Evolutionary conservation across 2,329 filamentous ascomycete species (phyloP).

Genomic region (Colletotrichum orbiculare): DNA sequence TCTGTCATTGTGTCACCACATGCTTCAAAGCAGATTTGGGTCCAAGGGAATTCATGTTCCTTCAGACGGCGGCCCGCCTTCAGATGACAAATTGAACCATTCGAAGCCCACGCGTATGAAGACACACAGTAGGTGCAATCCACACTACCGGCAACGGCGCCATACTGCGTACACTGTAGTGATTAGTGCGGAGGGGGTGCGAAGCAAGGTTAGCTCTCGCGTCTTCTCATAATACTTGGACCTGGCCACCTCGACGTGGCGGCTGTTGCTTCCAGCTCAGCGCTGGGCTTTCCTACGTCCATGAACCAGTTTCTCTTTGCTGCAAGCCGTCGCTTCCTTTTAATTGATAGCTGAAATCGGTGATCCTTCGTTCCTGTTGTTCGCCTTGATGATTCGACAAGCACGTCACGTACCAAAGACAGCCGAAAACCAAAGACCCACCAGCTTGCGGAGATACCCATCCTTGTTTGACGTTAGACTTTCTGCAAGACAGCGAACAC

Average conservation of each 20-base stretch:
- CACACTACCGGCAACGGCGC: conserved; percentile 9
- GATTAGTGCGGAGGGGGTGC: not conserved
- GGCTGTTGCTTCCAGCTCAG: not conserved
- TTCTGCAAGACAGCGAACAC: not conserved
- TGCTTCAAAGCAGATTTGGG: not conserved
- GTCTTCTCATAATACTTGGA: conserved; percentile 15
- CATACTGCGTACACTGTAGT: not conserved
- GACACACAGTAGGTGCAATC: not conserved
- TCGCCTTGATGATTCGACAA: not conserved
- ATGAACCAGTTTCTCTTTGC: not conserved
- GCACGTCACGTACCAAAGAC: not conserved
- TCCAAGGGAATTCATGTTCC: not conserved
- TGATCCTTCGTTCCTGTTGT: not conserved
- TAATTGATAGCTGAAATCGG: too few species aligned
- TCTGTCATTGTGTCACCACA: not conserved
- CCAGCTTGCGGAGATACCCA: not conserved
- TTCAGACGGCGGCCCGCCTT: not conserved
- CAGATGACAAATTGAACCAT: conserved; percentile 23
- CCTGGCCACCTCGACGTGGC: not conserved
- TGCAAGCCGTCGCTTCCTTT: not conserved
- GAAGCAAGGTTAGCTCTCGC: conserved; percentile 17
- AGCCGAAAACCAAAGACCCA: not conserved
- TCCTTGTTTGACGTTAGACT: not conserved
- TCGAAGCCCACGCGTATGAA: not conserved
- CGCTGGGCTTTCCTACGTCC: not conserved